Evolutionary conservation across 139 green algal species (phyloP), one percentile per base, ranked within the genome.

Genomic region (Chlamydomonas applanata): DNA sequence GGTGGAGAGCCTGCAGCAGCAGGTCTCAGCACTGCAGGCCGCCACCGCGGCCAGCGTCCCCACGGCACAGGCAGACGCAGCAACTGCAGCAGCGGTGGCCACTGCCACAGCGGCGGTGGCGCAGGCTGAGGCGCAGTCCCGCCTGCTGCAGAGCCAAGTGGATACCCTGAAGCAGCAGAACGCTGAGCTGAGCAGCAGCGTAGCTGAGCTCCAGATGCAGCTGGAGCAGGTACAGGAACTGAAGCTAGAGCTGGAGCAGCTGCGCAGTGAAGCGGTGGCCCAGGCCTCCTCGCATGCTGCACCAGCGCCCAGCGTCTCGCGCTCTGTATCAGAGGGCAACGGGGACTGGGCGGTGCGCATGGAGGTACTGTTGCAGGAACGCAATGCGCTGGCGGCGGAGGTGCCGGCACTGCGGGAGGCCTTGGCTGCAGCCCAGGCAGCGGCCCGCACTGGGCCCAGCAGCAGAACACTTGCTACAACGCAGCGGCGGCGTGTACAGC

Each of bases 151-250:
- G 59, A 66, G n/a, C 11, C 59, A 66, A 25, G 59, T 66, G 59
- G 59, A 35, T 22, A 19, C 9, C 20, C 20, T 66, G n/a, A n/a
- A 66, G 20, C 4, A 66, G 27, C n/a, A 35, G 24, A 35, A 27
- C 20, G 17, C n/a, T 14, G 20, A 66, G 17, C 59, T 66, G 20
- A 49, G 40, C 40, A 49, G 40, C 40, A 49, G 7, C 7, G 11
- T 49, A 7, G 40, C 7, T 49, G 7, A 49, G 20, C 59, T 66
- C n/a, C 59, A 66, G 59, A 40, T 19, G 25, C 59, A 66, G 59
- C 20, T 66, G 17, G 59, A 35, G 27, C 25, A 66, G 59, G 59
- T 66, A 25, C 59, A 66, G 25, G 59, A 66, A 14, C n/a, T 66
- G 24, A 35, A 27, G n/a, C n/a, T 27, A 22, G 20, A 66, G 59